Evolutionary conservation across 257 asterid genomes (phyloP).

Genomic region (Mitragyna speciosa): DNA sequence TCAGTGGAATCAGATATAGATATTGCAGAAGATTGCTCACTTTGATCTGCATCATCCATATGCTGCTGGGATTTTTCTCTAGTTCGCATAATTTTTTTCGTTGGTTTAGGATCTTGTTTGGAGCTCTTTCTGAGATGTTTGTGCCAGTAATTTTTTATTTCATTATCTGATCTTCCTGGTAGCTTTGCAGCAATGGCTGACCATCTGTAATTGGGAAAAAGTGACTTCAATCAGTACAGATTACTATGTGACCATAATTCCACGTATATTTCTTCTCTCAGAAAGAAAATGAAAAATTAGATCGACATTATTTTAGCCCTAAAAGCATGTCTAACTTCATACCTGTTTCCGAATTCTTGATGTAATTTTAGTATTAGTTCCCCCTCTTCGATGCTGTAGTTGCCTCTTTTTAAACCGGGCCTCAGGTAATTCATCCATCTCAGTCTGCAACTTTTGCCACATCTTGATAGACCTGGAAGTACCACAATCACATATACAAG

Average conservation of each 20-base stretch:
- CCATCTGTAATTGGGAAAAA: slow-evolving; percentile 34
- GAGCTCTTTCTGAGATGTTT: slow-evolving; percentile 37
- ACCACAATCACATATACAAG: neutral
- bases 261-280: too few species aligned
- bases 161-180: slow-evolving; percentile 51
- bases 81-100: neutral
- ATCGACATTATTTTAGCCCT: too few species aligned
- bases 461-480: slow-evolving; percentile 42
- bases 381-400: slow-evolving; percentile 35
- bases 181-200: slow-evolving; percentile 38
- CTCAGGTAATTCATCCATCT: slow-evolving; percentile 55
- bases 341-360: slow-evolving; percentile 42
- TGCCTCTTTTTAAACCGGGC: slow-evolving; percentile 44
- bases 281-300: too few species aligned
- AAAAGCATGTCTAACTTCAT: neutral
- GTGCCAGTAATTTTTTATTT: slow-evolving; percentile 49
- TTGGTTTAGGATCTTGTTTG: neutral
- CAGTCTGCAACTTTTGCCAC: slow-evolving; percentile 59
- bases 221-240: neutral
- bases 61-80: neutral
- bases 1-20: neutral
- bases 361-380: slow-evolving; percentile 36
- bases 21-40: neutral
- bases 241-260: too few species aligned
- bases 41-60: neutral